Percentiles rank a stretch among this genome's conserved stretches.
Evolutionary conservation across 2,329 filamentous ascomycete species (phyloP).

Genomic region (Botryotinia narcissicola): DNA sequence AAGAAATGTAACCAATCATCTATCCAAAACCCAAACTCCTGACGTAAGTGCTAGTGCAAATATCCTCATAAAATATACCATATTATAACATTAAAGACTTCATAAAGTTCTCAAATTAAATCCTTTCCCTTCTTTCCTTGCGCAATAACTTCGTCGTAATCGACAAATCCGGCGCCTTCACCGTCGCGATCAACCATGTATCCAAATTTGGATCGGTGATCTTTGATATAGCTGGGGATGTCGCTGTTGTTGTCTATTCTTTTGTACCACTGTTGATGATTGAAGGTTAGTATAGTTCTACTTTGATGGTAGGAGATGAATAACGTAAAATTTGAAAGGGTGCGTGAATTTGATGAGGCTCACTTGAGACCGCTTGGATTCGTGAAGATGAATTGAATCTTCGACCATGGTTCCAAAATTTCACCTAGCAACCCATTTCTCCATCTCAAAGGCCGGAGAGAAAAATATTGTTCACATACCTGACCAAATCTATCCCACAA

Average conservation of each 20-base stretch:
- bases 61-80: background rate
- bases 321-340: background rate
- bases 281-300: background rate
- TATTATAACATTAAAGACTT: background rate
- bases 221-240: constrained; percentile 43
- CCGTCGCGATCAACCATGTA: constrained; percentile 32
- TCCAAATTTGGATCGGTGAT: constrained; percentile 23
- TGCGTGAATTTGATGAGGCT: background rate
- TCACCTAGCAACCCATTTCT: background rate
- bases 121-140: background rate
- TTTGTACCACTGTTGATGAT: constrained; percentile 32
- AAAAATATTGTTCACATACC: constrained; percentile 19
- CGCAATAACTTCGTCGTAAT: constrained; percentile 20
- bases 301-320: background rate
- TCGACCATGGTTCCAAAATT: background rate
- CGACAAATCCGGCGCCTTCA: constrained; percentile 28
- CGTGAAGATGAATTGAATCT: background rate
- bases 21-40: background rate
- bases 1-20: background rate
- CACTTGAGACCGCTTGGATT: background rate
- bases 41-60: background rate
- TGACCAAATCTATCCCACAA: constrained; percentile 42
- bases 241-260: constrained; percentile 43
- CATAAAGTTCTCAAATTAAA: background rate
- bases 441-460: too few species aligned